These are phyloP conservation scores for Gossypium mustelinum DNA, from an alignment of 345 rosid species.

Conservation along the genomic window DNA sequence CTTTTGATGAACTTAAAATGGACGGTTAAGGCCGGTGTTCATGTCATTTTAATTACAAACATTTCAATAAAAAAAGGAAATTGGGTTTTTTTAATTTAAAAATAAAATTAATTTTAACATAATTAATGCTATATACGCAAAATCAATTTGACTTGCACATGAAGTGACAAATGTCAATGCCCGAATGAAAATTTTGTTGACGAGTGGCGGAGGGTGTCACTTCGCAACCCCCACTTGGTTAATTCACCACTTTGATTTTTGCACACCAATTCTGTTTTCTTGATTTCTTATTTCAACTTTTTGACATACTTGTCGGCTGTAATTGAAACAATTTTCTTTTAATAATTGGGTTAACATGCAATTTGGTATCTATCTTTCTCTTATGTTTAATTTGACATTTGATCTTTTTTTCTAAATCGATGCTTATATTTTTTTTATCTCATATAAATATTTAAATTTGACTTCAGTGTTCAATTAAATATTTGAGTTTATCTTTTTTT, in stretches of 20 bases:
- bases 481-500: too few species aligned
- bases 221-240: not conserved
- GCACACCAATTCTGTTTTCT: not conserved
- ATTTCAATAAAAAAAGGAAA: too few species aligned
- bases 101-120: not conserved
- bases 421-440: too few species aligned
- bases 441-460: too few species aligned
- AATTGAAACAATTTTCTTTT: not conserved
- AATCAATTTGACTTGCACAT: not conserved
- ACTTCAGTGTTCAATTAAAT: too few species aligned
- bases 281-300: not conserved
- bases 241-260: not conserved
- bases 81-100: not conserved
- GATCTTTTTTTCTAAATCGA: fast-evolving
- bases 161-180: not conserved
- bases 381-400: too few species aligned
- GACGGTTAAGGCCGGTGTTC: not conserved
- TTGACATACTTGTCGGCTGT: not conserved
- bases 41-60: not conserved
- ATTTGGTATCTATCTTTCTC: too few species aligned
- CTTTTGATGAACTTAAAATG: not conserved
- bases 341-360: not conserved
- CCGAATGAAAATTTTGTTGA: not conserved
- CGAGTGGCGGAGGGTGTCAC: not conserved
- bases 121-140: not conserved